A percentile compares a stretch with the other conserved stretches of the same genome.
These are phyloP conservation scores for Cenchrus fungigraminus DNA, from an alignment of 176 grass and related monocot species.

Conservation along the genomic window DNA sequence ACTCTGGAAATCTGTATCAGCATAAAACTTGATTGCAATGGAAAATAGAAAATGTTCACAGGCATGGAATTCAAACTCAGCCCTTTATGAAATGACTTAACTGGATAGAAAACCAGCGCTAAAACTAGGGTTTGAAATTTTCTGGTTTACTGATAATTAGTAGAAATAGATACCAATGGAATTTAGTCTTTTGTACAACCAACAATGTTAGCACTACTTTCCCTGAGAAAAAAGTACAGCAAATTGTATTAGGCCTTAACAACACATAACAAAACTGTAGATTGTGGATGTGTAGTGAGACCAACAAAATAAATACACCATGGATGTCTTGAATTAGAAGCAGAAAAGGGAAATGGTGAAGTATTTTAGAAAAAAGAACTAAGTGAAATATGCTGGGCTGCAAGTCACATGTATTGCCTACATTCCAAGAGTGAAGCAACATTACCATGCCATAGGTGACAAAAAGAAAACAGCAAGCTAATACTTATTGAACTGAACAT, in stretches of 20 bases:
- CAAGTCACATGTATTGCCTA: background rate
- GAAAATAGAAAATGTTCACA: background rate
- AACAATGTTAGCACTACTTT: background rate
- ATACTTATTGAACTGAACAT: constrained; percentile 12
- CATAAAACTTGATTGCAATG: background rate
- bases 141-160: background rate
- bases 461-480: background rate
- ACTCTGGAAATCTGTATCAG: constrained; percentile 1
- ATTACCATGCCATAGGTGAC: background rate
- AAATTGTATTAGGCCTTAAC: background rate
- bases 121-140: background rate
- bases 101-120: background rate
- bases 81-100: background rate
- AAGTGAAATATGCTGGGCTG: background rate
- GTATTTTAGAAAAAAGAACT: too few relatives aligned
- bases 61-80: background rate
- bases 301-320: background rate
- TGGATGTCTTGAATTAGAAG: background rate
- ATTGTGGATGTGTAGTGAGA: background rate
- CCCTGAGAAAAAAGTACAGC: background rate
- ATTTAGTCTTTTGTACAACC: background rate
- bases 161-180: background rate
- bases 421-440: background rate
- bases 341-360: background rate
- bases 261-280: background rate